These are phyloP conservation scores for Fusarium ramigenum DNA, from an alignment of 2,329 filamentous ascomycete species.

Conservation along the genomic window DNA sequence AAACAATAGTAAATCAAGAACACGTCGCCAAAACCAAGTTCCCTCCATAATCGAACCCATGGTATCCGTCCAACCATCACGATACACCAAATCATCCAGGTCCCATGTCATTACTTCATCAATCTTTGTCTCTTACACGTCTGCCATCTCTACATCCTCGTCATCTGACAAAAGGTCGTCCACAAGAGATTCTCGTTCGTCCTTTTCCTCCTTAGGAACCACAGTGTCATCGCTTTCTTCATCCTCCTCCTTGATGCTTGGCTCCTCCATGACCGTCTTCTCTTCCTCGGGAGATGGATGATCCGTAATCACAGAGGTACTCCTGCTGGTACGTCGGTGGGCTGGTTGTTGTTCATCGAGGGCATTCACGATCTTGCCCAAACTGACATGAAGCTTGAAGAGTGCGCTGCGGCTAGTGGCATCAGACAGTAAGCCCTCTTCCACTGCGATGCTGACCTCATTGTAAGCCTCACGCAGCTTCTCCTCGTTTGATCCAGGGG, in stretches of 20 bases:
- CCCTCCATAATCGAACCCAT: constrained; percentile 1
- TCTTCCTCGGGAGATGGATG: constrained; percentile 50
- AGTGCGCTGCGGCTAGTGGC: constrained; percentile 70
- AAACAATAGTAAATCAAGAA: constrained; percentile 19
- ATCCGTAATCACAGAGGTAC: constrained; percentile 52
- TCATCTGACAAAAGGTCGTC: constrained; percentile 54
- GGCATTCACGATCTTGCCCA: constrained; percentile 73
- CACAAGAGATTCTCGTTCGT: constrained; percentile 50
- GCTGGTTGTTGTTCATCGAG: constrained; percentile 58
- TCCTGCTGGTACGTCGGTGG: constrained; percentile 55
- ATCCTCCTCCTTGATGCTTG: constrained; percentile 60
- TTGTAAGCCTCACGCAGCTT: constrained; percentile 67
- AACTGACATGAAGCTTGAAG: constrained; percentile 73
- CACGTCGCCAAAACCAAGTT: constrained; percentile 27
- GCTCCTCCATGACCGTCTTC: constrained; percentile 53
- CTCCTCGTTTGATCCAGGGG: constrained; percentile 69
- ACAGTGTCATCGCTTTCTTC: constrained; percentile 51
- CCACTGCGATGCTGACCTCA: constrained; percentile 69
- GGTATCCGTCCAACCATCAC: constrained; percentile 22
- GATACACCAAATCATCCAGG: constrained; percentile 32
- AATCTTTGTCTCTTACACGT: constrained; percentile 32
- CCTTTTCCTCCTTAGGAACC: constrained; percentile 45
- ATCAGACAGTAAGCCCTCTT: constrained; percentile 68
- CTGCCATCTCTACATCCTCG: constrained; percentile 49
- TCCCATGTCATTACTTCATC: constrained; percentile 34